phyloP scores from a whole-genome alignment of 75 land plant genomes.

The Picea sitchensis region DNA sequence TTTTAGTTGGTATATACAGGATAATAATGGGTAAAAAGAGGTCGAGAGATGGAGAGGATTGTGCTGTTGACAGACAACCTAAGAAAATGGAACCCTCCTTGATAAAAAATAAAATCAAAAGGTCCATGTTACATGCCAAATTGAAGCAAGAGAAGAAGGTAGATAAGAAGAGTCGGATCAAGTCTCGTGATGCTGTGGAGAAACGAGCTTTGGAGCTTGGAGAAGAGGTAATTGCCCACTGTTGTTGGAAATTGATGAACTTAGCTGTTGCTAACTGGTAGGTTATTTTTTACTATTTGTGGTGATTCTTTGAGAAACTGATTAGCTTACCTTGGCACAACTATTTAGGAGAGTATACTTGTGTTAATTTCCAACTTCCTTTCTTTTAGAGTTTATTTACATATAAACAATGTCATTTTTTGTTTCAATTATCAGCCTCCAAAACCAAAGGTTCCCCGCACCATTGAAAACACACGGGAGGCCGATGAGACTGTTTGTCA shows the following conservation, averaged over 20 bases:
- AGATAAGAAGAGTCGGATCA: slow-evolving; percentile 61
- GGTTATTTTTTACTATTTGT: background rate
- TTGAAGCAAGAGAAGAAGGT: slow-evolving; percentile 72
- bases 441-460: slow-evolving; percentile 61
- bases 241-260: background rate
- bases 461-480: slow-evolving; percentile 93
- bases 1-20: too few species aligned
- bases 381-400: background rate
- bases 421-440: slow-evolving; percentile 48
- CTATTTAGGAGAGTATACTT: slow-evolving; percentile 1
- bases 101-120: slow-evolving; percentile 84
- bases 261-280: background rate
- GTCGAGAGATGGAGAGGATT: too few species aligned
- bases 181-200: slow-evolving; percentile 64
- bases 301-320: background rate
- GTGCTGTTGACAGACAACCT: too few species aligned
- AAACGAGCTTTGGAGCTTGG: slow-evolving; percentile 86
- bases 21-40: too few species aligned
- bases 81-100: background rate
- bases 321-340: background rate
- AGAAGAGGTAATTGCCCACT: slow-evolving; percentile 45
- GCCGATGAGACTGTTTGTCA: slow-evolving; percentile 80
- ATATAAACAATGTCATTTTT: background rate
- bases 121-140: slow-evolving; percentile 62
- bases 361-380: background rate